Percentiles rank a stretch among this genome's conserved stretches.
These are phyloP conservation scores for Metarhizium guizhouense DNA, from an alignment of 2,329 filamentous ascomycete genomes.

Conservation along the genomic window DNA sequence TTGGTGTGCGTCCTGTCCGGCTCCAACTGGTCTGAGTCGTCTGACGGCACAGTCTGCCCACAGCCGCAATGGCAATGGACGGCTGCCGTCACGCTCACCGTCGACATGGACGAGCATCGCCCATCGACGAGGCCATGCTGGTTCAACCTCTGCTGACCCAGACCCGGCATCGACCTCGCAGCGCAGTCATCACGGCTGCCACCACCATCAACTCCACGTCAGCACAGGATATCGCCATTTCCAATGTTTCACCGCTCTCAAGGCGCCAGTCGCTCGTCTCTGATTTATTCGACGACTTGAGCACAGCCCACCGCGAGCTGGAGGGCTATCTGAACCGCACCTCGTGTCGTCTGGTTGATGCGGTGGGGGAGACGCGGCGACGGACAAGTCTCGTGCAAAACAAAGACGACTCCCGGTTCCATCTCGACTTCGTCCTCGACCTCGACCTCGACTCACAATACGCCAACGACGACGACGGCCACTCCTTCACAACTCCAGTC, in stretches of 20 bases:
- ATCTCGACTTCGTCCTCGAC: background rate
- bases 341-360: background rate
- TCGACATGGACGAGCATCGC: background rate
- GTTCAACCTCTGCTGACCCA: background rate
- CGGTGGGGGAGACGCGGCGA: background rate
- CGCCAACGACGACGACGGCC: background rate
- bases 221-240: background rate
- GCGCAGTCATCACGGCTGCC: background rate
- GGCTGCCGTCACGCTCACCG: background rate
- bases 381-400: background rate
- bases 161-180: background rate
- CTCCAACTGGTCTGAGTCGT: too few species aligned
- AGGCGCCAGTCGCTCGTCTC: conserved; percentile 3
- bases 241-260: background rate
- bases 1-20: too few species aligned
- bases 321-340: conserved; percentile 6
- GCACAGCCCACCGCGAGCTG: conserved; percentile 8
- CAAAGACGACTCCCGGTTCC: background rate
- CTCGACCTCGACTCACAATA: conserved; percentile 4
- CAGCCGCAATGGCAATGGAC: background rate
- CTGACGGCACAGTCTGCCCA: background rate
- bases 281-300: conserved; percentile 10
- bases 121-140: background rate
- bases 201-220: background rate
- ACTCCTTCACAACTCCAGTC: background rate